These are phyloP conservation scores for Euphorbia peplus DNA, from an alignment of 345 rosid genomes.

Conservation along the genomic window DNA sequence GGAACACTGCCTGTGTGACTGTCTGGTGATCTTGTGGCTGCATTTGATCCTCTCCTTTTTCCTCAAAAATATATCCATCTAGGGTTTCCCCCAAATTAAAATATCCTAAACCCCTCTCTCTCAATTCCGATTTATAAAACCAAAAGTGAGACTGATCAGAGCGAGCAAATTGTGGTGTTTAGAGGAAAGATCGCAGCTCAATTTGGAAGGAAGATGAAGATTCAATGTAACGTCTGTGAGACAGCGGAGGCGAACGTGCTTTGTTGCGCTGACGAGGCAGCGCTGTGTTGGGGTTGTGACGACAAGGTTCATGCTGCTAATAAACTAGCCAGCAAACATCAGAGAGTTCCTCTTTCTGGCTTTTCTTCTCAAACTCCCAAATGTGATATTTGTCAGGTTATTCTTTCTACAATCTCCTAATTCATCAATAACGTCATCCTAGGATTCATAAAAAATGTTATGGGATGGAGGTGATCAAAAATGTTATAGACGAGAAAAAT, in stretches of 20 bases:
- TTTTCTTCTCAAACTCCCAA: conserved; percentile 78
- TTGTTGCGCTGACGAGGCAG: conserved; percentile 99
- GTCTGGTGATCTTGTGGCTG: conserved; percentile 4
- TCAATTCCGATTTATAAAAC: conserved; percentile 1
- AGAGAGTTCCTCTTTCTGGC: conserved; percentile 71
- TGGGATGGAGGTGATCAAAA: too few species aligned
- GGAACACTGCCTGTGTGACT: background rate
- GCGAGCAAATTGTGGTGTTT: too few species aligned
- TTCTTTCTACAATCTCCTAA: too few species aligned
- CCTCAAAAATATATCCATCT: background rate
- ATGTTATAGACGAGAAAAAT: too few species aligned
- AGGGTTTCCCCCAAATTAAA: background rate
- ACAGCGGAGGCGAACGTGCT: conserved; percentile 86
- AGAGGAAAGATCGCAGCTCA: background rate
- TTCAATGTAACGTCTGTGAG: conserved; percentile 97
- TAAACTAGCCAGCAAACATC: conserved; percentile 96
- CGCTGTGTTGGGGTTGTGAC: conserved; percentile 86
- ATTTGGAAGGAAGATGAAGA: conserved; percentile 64
- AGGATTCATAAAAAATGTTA: too few species aligned
- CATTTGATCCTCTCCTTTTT: conserved; percentile 17
- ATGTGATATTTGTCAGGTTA: conserved; percentile 94
- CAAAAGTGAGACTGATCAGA: too few species aligned
- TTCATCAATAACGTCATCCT: too few species aligned
- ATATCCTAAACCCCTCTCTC: background rate
- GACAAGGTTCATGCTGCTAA: conserved; percentile 90